Conservation (phyloP, 805 yeast species). For the Candida ipomoeae region DNA sequence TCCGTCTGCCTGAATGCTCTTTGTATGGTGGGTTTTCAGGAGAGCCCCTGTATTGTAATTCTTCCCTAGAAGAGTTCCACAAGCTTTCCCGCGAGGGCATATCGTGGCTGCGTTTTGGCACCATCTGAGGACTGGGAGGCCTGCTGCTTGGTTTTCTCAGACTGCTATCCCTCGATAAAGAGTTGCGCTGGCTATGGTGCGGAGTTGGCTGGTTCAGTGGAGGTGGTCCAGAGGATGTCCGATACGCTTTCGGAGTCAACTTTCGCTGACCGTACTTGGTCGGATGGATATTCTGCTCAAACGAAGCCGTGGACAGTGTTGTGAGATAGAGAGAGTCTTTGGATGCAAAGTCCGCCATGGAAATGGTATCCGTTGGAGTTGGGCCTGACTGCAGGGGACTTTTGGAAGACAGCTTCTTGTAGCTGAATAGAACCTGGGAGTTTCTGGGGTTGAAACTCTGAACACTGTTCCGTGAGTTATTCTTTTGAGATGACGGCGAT, state of each 20-base stretch:
- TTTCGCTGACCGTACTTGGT: constrained; percentile 15
- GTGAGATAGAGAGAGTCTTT: constrained; percentile 24
- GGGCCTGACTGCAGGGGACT: constrained; percentile 2
- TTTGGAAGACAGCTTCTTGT: constrained; percentile 18
- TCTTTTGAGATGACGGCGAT: background rate
- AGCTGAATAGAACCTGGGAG: constrained; percentile 35
- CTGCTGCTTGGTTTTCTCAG: background rate
- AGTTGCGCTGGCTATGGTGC: background rate
- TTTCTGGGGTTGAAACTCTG: constrained; percentile 22
- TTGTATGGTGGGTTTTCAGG: background rate
- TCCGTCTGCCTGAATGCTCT: background rate
- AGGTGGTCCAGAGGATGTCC: constrained; percentile 1
- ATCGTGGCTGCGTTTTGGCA: background rate
- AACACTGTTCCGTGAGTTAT: constrained; percentile 7
- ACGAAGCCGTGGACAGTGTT: constrained; percentile 8
- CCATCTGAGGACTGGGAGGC: background rate
- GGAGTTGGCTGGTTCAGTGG: constrained; percentile 1
- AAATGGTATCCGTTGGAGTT: background rate
- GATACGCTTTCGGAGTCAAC: constrained; percentile 7
- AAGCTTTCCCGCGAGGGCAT: background rate
- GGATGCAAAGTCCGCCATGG: constrained; percentile 6
- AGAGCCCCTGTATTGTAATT: background rate
- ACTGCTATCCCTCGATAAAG: background rate
- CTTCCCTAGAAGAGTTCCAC: background rate
- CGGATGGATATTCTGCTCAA: constrained; percentile 11